Conservation (phyloP, 805 yeast genomes). For the Teunomyces funiuensis region DNA sequence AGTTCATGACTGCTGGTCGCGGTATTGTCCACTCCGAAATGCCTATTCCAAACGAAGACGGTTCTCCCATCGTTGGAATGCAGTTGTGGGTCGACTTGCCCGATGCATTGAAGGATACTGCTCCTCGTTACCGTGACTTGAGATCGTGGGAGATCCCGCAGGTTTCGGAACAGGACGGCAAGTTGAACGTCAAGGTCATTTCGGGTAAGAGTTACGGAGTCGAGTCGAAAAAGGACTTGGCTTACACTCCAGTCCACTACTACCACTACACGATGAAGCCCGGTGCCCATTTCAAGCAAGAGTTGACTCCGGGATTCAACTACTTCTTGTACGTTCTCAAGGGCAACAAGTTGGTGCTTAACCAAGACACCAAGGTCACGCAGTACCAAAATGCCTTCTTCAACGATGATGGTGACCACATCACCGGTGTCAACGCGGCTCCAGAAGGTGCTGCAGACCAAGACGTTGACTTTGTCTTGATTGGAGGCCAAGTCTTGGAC, state of each 20-base stretch:
- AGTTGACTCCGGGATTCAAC: conserved; percentile 59
- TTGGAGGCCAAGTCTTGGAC: conserved; percentile 73
- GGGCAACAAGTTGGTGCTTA: conserved; percentile 53
- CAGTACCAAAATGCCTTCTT: conserved; percentile 60
- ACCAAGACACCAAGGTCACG: conserved; percentile 40
- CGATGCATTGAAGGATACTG: conserved; percentile 54
- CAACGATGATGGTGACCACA: conserved; percentile 63
- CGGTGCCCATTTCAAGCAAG: conserved; percentile 63
- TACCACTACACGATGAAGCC: conserved; percentile 66
- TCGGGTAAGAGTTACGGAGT: conserved; percentile 77
- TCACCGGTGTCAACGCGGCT: conserved; percentile 12
- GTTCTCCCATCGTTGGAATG: conserved; percentile 57
- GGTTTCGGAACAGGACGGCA: conserved; percentile 60
- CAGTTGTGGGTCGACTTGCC: conserved; percentile 91
- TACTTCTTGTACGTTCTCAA: conserved; percentile 66
- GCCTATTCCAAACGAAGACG: conserved; percentile 57
- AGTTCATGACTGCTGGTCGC: conserved; percentile 91
- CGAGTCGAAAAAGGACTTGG: conserved; percentile 70
- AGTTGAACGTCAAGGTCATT: conserved; percentile 67
- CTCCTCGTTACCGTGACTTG: conserved; percentile 79
- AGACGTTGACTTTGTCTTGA: conserved; percentile 62
- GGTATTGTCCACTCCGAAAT: conserved; percentile 87
- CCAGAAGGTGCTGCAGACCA: conserved; percentile 43
- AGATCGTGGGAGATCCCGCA: conserved; percentile 69
- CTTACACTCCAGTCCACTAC: conserved; percentile 78